phyloP scores from a whole-genome alignment of 2,329 filamentous ascomycete species.

The Coniella lustricola region DNA sequence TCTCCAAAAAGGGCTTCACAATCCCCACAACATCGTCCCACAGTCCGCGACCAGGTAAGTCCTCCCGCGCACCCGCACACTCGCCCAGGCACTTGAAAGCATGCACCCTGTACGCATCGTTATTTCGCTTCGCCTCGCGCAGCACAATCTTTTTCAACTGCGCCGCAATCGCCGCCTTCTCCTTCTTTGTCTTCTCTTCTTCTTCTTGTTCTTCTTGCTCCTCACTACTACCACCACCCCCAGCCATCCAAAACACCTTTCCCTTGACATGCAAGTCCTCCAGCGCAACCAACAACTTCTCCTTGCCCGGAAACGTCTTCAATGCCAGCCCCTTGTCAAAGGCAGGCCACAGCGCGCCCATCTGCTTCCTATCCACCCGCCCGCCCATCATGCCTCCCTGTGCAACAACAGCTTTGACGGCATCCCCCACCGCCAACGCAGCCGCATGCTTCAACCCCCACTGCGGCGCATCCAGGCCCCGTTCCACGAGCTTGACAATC shows the following conservation, averaged over 20 bases:
- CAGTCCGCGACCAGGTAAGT: conserved; percentile 51
- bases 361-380: conserved; percentile 52
- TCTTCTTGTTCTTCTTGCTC: no score
- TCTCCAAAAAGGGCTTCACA: conserved; percentile 55
- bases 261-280: conserved; percentile 67
- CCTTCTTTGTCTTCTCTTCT: no score
- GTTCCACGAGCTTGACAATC: conserved; percentile 62
- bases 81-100: conserved; percentile 67
- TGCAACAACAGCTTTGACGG: conserved; percentile 57
- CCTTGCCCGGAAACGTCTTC: conserved; percentile 91
- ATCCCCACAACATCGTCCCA: conserved; percentile 60
- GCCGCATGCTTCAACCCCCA: conserved; percentile 90
- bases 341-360: conserved; percentile 69
- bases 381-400: conserved; percentile 46
- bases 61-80: conserved; percentile 60
- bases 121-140: conserved; percentile 87
- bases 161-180: conserved; percentile 37
- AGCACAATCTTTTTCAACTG: conserved; percentile 74
- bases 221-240: conserved; percentile 27
- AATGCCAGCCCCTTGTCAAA: conserved; percentile 75
- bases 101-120: conserved; percentile 72
- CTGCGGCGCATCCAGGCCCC: conserved; percentile 68
- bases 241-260: conserved; percentile 48
- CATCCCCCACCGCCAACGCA: conserved; percentile 71
- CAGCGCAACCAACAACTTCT: conserved; percentile 73